Evolutionary conservation across 495 filamentous ascomycete genomes (phyloP).

Genomic region (Aspergillus taichungensis): DNA sequence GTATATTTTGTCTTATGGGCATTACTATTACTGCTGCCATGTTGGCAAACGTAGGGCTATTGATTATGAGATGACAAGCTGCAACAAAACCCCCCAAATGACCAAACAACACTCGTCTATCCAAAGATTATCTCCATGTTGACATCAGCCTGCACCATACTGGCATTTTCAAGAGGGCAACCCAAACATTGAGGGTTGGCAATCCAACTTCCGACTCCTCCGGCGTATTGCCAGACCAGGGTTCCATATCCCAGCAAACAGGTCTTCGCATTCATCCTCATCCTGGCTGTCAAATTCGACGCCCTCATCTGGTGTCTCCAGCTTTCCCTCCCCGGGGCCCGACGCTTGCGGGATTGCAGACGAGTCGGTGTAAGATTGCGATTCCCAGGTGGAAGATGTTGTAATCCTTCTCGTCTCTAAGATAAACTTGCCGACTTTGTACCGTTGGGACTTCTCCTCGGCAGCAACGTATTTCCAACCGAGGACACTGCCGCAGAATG

Average conservation of each 20-base stretch:
- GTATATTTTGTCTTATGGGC: no score
- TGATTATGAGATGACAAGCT: no score
- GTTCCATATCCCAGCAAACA: constrained; percentile 85
- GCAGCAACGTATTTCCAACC: constrained; percentile 95
- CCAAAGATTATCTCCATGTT: no score
- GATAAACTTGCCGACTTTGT: constrained; percentile 97
- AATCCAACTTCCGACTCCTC: constrained; percentile 42
- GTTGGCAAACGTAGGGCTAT: no score
- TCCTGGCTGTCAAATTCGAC: constrained; percentile 84
- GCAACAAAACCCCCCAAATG: no score
- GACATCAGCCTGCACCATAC: not conserved
- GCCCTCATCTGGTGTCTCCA: constrained; percentile 18
- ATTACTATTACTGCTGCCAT: no score
- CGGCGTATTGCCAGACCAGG: constrained; percentile 57
- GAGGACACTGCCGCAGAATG: constrained; percentile 57
- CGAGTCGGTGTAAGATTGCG: constrained; percentile 11
- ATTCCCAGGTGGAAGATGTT: constrained; percentile 60
- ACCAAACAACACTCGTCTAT: no score
- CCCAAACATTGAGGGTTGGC: constrained; percentile 20
- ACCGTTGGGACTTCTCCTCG: constrained; percentile 68
- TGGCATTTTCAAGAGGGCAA: constrained; percentile 2
- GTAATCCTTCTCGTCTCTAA: constrained; percentile 73
- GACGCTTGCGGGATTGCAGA: not conserved
- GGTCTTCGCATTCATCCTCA: constrained; percentile 90
- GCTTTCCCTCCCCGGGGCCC: not conserved